Evolutionary conservation across 495 filamentous ascomycete species (phyloP), one percentile per base, ranked within the genome.

Genomic region (Barbatosphaeria neglecta): DNA sequence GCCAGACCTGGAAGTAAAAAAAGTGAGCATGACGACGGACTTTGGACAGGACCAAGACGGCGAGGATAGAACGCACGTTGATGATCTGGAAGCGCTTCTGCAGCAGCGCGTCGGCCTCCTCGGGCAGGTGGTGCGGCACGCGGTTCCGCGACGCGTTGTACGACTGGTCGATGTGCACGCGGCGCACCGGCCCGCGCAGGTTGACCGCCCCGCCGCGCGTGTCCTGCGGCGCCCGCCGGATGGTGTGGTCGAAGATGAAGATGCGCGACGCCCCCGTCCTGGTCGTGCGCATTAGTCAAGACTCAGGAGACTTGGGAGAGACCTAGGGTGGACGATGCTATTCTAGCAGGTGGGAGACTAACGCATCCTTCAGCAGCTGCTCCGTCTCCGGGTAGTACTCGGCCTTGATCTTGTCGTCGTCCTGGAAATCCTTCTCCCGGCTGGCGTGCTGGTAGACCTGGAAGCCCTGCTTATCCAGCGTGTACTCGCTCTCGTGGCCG

Each of bases 201-300:
- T 23, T 8, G 1, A 37, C 23, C 19, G 46, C 45, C 15, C 13
- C 13, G 0, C 27, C 35, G 15, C 19, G 39, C 1, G 15, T 10
- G 45, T 72, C 63, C 2, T 49, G 28, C 5, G 62, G 37, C 22
- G 54, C 48, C n/a, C 80, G 79, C n/a, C 81, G 81, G 72, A 83
- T 77, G 27, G 81, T 86, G 61, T 85, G 81, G 67, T 86, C 81
- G 59, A 85, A 86, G 65, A 86, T 83, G 69, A 81, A 78, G 60
- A 85, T 66, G 27, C 77, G 69, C 27, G 78, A 68, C 2, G 75
- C 74, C 18, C 81, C 84, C 18, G 82, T 80, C 10, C 86, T 72
- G 44, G 2, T 69, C 56, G 17, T 62, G 37, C 16, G 39, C 22
- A 51, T 35, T 44, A 38, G 54, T 67, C 44, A 57, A 31, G 27